A percentile compares a stretch with the other conserved stretches of the same genome.
These are phyloP conservation scores for Pleodorina starrii DNA, from an alignment of 139 green algal genomes.

Conservation along the genomic window DNA sequence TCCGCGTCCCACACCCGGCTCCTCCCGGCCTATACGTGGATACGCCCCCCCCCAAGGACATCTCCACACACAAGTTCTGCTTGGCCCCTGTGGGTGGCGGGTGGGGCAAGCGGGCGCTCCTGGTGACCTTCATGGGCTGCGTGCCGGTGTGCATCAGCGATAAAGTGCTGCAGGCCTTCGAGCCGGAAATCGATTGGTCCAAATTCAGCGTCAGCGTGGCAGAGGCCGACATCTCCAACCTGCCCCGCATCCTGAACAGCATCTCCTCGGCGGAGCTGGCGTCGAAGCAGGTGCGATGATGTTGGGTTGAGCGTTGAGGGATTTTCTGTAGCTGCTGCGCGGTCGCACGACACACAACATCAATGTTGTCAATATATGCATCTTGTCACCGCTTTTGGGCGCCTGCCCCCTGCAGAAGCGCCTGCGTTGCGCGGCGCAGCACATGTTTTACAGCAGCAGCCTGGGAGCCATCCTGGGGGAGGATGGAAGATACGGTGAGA, in stretches of 20 bases:
- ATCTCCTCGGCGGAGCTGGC: neutral
- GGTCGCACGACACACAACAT: too few species aligned
- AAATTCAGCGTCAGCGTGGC: conserved; percentile 34
- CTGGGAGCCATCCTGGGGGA: conserved; percentile 52
- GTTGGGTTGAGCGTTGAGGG: too few species aligned
- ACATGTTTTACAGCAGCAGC: conserved; percentile 56
- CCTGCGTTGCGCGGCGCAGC: conserved; percentile 52
- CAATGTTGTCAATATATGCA: too few species aligned
- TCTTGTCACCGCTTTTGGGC: neutral
- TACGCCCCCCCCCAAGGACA: conserved; percentile 13
- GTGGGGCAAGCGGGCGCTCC: conserved; percentile 57
- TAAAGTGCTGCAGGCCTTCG: conserved; percentile 52
- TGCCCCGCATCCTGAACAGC: conserved; percentile 33
- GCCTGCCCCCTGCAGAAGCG: neutral
- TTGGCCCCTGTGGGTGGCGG: conserved; percentile 61
- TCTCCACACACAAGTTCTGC: conserved; percentile 51
- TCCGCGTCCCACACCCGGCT: too few species aligned
- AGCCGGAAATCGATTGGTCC: conserved; percentile 49
- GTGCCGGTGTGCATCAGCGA: conserved; percentile 32
- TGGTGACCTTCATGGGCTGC: conserved; percentile 59
- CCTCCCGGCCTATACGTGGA: too few species aligned
- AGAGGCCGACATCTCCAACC: conserved; percentile 45
- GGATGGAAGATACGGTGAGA: conserved; percentile 54
- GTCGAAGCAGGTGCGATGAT: conserved; percentile 55
- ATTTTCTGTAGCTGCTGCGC: too few species aligned